Evolutionary conservation across 176 grass and related monocot genomes (phyloP).

Genomic region (sorghum (Sorghum bicolor)): DNA sequence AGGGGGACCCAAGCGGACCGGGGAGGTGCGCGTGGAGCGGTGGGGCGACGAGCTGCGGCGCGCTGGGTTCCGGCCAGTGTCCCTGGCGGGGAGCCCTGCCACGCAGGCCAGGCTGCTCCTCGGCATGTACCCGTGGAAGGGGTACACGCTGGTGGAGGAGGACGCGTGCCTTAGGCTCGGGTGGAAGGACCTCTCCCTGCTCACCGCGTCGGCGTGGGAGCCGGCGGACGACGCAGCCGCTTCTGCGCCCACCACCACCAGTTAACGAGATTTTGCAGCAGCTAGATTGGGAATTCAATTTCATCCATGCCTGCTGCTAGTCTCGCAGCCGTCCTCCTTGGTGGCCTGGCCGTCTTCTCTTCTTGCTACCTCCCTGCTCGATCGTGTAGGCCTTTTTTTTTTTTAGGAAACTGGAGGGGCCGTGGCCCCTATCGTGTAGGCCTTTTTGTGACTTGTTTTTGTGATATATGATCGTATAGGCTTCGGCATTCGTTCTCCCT

Average conservation of each 20-base stretch:
- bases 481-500: conserved; percentile 10
- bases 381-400: not conserved
- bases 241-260: not conserved
- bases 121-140: conserved; percentile 88
- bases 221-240: conserved; percentile 1
- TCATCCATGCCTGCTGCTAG: not conserved
- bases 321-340: not conserved
- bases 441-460: conserved; percentile 19
- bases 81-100: conserved; percentile 67
- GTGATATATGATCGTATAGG: conserved; percentile 23
- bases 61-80: conserved; percentile 65
- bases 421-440: not conserved
- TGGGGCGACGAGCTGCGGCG: conserved; percentile 79
- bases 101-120: conserved; percentile 78
- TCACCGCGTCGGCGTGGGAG: conserved; percentile 87
- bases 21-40: conserved; percentile 68
- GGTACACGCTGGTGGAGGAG: conserved; percentile 85
- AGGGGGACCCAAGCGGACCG: conserved; percentile 69
- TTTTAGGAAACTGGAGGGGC: too few species aligned
- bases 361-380: not conserved
- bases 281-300: not conserved
- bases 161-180: conserved; percentile 71
- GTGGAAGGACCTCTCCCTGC: conserved; percentile 90
- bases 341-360: not conserved
- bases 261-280: not conserved